Evolutionary conservation across 1,284 basidiomycete genomes (phyloP).

Genomic region (Cystobasidium slooffiae): DNA sequence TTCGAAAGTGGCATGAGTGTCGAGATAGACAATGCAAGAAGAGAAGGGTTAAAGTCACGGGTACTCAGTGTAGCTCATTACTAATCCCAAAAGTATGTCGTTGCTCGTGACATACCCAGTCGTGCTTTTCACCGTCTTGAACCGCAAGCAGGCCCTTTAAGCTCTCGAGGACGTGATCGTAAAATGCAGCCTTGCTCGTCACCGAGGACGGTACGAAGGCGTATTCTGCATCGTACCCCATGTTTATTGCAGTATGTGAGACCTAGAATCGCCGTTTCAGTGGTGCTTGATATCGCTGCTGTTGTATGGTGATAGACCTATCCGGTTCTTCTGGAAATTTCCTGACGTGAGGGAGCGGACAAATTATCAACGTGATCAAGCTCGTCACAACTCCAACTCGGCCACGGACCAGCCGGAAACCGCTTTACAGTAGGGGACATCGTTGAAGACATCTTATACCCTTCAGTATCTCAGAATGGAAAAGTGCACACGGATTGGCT

Average conservation of each 20-base stretch:
- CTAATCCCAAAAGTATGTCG: neutral
- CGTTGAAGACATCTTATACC: neutral
- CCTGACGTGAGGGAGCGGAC: neutral
- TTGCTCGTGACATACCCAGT: conserved; percentile 32
- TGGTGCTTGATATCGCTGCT: neutral
- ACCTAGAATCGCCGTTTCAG: neutral
- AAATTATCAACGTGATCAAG: neutral
- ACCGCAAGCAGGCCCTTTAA: conserved; percentile 52
- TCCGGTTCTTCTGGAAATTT: conserved; percentile 12
- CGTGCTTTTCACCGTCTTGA: conserved; percentile 6
- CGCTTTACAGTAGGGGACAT: neutral
- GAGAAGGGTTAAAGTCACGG: neutral
- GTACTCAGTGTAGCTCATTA: conserved; percentile 23
- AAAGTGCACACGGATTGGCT: conserved; percentile 43
- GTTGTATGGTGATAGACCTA: neutral
- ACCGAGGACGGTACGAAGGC: conserved; percentile 37
- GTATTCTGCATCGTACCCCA: conserved; percentile 41
- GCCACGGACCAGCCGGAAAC: neutral
- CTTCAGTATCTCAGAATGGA: conserved; percentile 6
- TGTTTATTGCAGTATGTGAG: neutral
- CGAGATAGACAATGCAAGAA: neutral
- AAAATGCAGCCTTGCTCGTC: conserved; percentile 54
- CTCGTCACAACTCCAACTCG: neutral
- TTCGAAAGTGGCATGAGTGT: neutral
- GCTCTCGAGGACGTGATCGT: conserved; percentile 55